Evolutionary conservation across 768 basidiomycete genomes (phyloP).

Genomic region (Lentinula raphanica): DNA sequence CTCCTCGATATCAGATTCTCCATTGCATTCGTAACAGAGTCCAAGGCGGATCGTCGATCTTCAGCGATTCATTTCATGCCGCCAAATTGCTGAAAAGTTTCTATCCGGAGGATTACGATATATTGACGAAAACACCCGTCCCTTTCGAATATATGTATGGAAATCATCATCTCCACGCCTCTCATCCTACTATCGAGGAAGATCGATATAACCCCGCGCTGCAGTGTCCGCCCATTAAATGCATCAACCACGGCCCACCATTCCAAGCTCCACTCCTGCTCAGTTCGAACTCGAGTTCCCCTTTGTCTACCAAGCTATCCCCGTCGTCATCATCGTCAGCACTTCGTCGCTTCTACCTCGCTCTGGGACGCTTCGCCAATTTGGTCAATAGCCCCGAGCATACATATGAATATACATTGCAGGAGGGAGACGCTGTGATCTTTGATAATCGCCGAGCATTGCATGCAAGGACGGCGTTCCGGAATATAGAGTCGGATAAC

Average conservation of each 20-base stretch:
- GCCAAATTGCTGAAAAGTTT: constrained; percentile 46
- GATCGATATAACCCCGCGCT: constrained; percentile 12
- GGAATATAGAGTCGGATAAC: constrained; percentile 23
- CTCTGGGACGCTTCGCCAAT: constrained; percentile 55
- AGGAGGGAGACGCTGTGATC: constrained; percentile 80
- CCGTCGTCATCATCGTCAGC: constrained; percentile 31
- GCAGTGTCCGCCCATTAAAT: constrained; percentile 34
- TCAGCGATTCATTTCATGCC: constrained; percentile 74
- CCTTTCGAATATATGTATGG: constrained; percentile 90
- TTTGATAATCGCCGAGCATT: constrained; percentile 91
- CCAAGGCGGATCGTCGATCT: constrained; percentile 76
- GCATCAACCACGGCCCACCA: constrained; percentile 91
- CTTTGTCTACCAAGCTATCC: neutral
- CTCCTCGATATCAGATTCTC: constrained; percentile 88
- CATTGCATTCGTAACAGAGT: constrained; percentile 88
- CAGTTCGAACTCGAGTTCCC: constrained; percentile 22
- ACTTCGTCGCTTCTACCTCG: constrained; percentile 52
- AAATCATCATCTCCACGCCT: constrained; percentile 70
- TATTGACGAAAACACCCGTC: constrained; percentile 62
- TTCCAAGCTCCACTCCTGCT: constrained; percentile 71
- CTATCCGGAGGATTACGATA: constrained; percentile 47
- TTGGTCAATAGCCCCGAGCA: constrained; percentile 48
- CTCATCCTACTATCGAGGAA: constrained; percentile 71
- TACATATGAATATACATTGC: constrained; percentile 59
- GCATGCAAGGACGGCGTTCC: constrained; percentile 81